These are phyloP conservation scores for Colletotrichum horii DNA, from an alignment of 2,329 filamentous ascomycete species.

Conservation along the genomic window DNA sequence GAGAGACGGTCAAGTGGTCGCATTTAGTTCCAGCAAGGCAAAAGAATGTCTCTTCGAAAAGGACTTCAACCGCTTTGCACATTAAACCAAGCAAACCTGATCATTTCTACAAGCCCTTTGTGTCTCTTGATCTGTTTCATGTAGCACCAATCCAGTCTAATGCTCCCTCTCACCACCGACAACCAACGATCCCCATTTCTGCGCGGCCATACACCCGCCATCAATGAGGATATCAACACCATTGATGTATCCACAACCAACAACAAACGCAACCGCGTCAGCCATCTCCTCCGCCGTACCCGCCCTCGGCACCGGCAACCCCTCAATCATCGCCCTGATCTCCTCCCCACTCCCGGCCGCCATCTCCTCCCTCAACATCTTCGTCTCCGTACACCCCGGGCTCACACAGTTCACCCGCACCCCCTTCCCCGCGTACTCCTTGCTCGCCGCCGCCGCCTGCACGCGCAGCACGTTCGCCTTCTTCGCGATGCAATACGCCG, in stretches of 20 bases:
- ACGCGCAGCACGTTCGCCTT: background rate
- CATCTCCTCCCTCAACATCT: conserved; percentile 3
- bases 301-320: background rate
- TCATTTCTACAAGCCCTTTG: background rate
- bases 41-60: background rate
- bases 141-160: background rate
- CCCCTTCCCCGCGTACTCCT: background rate
- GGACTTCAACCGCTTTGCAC: background rate
- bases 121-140: background rate
- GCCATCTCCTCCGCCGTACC: background rate
- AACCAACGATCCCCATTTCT: background rate
- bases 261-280: background rate
- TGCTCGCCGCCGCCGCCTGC: background rate
- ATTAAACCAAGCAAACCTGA: background rate
- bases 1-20: background rate
- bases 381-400: background rate
- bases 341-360: background rate
- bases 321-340: background rate
- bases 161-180: background rate
- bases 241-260: background rate
- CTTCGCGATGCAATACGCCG: background rate
- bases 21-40: background rate
- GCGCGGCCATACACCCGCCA: background rate
- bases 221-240: background rate
- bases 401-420: background rate